Evolutionary conservation across 192 early-diverging fungal genomes (phyloP), one percentile per base, ranked within the genome.

Genomic region (Thoreauomyces humboldtii): DNA sequence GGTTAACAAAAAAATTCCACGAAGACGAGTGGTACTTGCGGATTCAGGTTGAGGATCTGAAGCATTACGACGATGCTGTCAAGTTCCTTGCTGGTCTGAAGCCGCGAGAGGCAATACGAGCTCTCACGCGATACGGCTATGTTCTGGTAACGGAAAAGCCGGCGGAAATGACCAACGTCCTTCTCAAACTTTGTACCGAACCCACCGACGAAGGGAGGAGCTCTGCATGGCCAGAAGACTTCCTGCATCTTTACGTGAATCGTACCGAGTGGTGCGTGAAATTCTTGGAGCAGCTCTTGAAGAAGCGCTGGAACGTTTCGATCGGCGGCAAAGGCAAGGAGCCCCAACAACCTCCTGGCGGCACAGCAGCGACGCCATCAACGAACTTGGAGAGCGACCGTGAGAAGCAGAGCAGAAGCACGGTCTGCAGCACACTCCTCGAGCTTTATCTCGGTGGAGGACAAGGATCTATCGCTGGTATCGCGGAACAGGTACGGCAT

Each of bases 191-290:
- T 7, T 78, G 75, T 52, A 71, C 74, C 24, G 59, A 36, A 7
- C 36, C 36, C 25, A 31, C 50, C 19, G 54, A 47, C 31, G 2
- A 12, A 4, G 29, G 50, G 27, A 52, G 32, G 27, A n/a, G 12
- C 7, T 56, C 57, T 15, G 71, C 69, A 4, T n/a, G 32, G n/a
- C 72, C 77, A 11, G 74, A 76, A 37, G 71, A 74, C n/a, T 93
- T 96, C 41, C 87, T 93, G 80, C 89, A 89, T 38, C 73, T 95
- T 27, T 98, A 92, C 82, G 93, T 94, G 1, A 88, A 91, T 33
- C 80, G 87, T 48, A 88, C 90, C 0, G 77, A 86, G 3, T 91
- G 88, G 80, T 80, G 94, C 7, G 85, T 89, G 0, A 70, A 69
- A 9, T 99, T 96, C 54, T 69, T 99, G 17, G 95, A 99, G 72